These are phyloP conservation scores for Kondoa subrosea DNA, from an alignment of 768 basidiomycete genomes.

Conservation along the genomic window DNA sequence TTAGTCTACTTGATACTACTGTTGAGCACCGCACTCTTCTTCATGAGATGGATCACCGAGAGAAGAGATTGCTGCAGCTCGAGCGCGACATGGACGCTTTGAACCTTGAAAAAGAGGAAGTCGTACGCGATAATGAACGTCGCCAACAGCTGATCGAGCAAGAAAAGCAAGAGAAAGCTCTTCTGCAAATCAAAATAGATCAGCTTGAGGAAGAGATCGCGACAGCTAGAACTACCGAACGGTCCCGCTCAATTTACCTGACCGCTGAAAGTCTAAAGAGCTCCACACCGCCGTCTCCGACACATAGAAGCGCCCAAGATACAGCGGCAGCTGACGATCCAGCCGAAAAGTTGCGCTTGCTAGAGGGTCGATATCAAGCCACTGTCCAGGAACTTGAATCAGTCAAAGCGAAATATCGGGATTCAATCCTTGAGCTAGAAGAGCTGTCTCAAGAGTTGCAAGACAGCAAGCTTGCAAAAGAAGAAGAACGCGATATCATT, in stretches of 20 bases:
- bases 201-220: slow-evolving; percentile 13
- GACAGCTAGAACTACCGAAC: not conserved
- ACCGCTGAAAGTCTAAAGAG: slow-evolving; percentile 20
- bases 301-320: too few relatives aligned
- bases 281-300: too few relatives aligned
- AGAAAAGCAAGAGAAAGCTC: slow-evolving; percentile 52
- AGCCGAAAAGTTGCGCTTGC: slow-evolving; percentile 48
- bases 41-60: slow-evolving; percentile 65
- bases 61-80: slow-evolving; percentile 54
- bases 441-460: slow-evolving; percentile 80
- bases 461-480: slow-evolving; percentile 48
- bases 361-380: slow-evolving; percentile 68
- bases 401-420: slow-evolving; percentile 65
- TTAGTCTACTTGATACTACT: slow-evolving; percentile 45
- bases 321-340: too few relatives aligned
- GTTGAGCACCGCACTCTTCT: slow-evolving; percentile 52
- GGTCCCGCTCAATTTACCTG: slow-evolving; percentile 10
- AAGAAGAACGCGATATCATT: slow-evolving; percentile 6
- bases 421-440: slow-evolving; percentile 79
- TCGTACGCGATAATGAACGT: slow-evolving; percentile 48
- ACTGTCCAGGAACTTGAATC: slow-evolving; percentile 63
- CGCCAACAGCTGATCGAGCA: slow-evolving; percentile 52
- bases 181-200: slow-evolving; percentile 41
- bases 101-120: slow-evolving; percentile 53
- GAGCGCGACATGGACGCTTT: slow-evolving; percentile 65